Evolutionary conservation across 148 eudicot genomes (phyloP).

Genomic region (Silene uniflora): DNA sequence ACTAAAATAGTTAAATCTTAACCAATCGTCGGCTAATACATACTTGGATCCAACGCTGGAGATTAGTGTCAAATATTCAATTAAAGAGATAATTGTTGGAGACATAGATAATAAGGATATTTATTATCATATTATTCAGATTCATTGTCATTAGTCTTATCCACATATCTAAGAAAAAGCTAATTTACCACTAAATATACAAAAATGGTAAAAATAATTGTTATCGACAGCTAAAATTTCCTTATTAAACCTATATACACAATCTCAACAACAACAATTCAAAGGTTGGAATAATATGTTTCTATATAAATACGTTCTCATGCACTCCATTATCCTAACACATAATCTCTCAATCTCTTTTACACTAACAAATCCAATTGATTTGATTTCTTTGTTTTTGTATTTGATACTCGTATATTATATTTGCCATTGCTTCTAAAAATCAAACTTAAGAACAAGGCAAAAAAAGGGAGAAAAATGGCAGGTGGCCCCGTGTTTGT

Average conservation of each 20-base stretch:
- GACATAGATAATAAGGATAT: neutral
- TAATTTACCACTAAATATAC: neutral
- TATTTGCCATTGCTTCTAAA: neutral
- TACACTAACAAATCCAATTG: neutral
- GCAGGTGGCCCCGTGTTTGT: conserved; percentile 37
- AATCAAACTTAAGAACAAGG: neutral
- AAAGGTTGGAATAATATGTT: neutral
- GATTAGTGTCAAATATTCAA: too few species aligned
- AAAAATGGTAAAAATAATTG: conserved; percentile 4
- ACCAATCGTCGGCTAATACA: too few species aligned
- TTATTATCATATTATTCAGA: neutral
- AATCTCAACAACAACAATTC: too few species aligned
- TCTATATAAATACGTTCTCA: conserved; percentile 11
- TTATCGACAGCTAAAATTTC: conserved; percentile 16
- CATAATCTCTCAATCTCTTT: neutral
- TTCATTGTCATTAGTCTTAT: conserved; percentile 20
- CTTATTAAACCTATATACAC: neutral
- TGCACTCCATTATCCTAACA: neutral
- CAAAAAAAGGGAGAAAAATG: conserved; percentile 13
- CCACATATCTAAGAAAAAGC: neutral
- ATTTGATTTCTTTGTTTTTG: neutral
- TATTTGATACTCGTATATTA: neutral
- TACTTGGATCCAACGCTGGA: too few species aligned
- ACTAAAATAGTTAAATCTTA: too few species aligned
- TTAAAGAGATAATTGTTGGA: neutral